phyloP scores from a whole-genome alignment of 75 land plant genomes.

The Cupressus sempervirens region DNA sequence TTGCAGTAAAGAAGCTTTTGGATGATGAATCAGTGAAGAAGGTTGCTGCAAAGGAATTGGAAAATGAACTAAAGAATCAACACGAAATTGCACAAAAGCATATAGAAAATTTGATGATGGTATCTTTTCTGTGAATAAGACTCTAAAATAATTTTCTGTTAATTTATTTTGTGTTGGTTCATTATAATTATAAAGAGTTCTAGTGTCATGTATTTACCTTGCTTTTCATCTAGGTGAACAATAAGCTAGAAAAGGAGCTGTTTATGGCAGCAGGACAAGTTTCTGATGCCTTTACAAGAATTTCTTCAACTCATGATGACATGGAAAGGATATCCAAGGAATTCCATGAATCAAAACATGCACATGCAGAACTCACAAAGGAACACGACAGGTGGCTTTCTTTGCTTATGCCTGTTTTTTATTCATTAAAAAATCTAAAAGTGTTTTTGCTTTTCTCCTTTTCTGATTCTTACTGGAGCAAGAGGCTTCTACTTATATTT shows the following conservation, averaged over 20 bases:
- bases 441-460: not conserved
- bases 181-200: not conserved
- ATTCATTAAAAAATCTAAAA: not conserved
- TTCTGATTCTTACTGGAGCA: not conserved
- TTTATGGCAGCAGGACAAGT: conserved; percentile 19
- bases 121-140: conserved; percentile 1
- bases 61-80: conserved; percentile 14
- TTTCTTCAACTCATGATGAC: conserved; percentile 13
- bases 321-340: conserved; percentile 22
- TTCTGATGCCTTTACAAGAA: conserved; percentile 16
- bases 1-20: conserved; percentile 17
- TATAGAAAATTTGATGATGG: conserved; percentile 20
- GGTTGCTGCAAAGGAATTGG: conserved; percentile 11
- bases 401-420: not conserved
- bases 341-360: conserved; percentile 7
- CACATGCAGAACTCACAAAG: conserved; percentile 8
- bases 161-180: not conserved
- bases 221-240: conserved; percentile 11
- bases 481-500: not conserved
- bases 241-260: conserved; percentile 15
- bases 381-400: conserved; percentile 17
- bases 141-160: not conserved
- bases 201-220: not conserved
- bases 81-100: conserved; percentile 9
- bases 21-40: conserved; percentile 6